Evolutionary conservation across 176 grass and related monocot species (phyloP).

Genomic region (Puya raimondii): DNA sequence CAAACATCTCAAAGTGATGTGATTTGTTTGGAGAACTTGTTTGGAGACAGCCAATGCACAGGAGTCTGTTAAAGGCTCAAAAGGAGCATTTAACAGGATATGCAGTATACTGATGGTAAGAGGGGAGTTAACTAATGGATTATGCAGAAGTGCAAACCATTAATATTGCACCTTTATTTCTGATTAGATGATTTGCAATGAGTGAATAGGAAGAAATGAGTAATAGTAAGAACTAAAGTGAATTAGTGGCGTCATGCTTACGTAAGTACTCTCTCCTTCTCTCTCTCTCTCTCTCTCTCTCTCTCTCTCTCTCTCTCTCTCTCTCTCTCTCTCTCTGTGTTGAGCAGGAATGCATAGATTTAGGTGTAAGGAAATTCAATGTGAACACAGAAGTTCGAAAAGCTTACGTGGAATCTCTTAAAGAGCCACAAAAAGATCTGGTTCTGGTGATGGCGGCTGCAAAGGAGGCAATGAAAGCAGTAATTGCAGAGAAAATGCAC

Average conservation of each 20-base stretch:
- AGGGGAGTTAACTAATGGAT: no score
- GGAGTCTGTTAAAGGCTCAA: no score
- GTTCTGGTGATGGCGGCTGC: conserved; percentile 65
- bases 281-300: conserved; percentile 1
- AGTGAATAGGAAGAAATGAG: no score
- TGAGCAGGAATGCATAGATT: conserved; percentile 75
- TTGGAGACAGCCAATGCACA: no score
- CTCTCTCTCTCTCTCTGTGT: background rate
- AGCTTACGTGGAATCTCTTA: conserved; percentile 70
- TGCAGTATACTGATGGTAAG: no score
- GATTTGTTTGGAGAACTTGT: no score
- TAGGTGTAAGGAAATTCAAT: conserved; percentile 94
- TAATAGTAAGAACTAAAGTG: background rate
- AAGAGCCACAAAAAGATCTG: conserved; percentile 67
- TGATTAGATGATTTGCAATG: no score
- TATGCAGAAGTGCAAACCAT: no score
- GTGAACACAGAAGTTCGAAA: conserved; percentile 88
- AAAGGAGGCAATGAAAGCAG: conserved; percentile 83
- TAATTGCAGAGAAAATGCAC: conserved; percentile 68
- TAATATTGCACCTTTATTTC: no score
- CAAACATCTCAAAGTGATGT: background rate
- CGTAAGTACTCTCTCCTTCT: background rate
- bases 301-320: background rate
- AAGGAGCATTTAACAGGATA: no score
- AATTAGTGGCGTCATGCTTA: conserved; percentile 1